These are phyloP conservation scores for Leucocoprinus birnbaumii DNA, from an alignment of 768 basidiomycete genomes.

Conservation along the genomic window DNA sequence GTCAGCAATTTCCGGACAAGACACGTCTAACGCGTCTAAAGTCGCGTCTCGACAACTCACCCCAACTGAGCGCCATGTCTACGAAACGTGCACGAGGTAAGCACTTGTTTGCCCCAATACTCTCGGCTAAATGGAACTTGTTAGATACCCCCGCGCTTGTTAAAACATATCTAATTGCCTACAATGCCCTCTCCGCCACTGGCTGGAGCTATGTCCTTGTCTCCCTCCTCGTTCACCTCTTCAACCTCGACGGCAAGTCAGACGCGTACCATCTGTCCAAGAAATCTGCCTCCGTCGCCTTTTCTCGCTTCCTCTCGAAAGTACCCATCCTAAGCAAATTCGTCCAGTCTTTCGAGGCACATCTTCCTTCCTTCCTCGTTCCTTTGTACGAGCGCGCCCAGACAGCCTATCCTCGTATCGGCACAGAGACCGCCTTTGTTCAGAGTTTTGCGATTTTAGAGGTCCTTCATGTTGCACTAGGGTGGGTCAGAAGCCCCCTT, in stretches of 20 bases:
- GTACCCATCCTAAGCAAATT: constrained; percentile 14
- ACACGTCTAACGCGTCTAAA: background rate
- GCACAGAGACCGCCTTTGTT: constrained; percentile 60
- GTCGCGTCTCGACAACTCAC: too few relatives aligned
- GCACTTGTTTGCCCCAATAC: background rate
- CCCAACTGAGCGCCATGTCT: too few relatives aligned
- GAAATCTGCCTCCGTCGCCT: constrained; percentile 32
- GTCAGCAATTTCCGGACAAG: too few relatives aligned
- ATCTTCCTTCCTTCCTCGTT: constrained; percentile 34
- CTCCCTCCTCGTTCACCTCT: constrained; percentile 48
- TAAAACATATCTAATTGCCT: constrained; percentile 67
- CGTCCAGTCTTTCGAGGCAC: constrained; percentile 27
- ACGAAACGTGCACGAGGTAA: background rate
- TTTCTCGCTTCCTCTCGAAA: constrained; percentile 29
- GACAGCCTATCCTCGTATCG: constrained; percentile 63
- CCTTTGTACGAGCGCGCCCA: constrained; percentile 47
- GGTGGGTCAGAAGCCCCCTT: constrained; percentile 78
- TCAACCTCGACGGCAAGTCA: constrained; percentile 39
- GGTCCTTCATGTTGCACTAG: constrained; percentile 73
- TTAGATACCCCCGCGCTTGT: constrained; percentile 25
- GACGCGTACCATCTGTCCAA: constrained; percentile 19
- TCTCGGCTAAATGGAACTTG: too few relatives aligned
- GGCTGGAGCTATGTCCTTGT: constrained; percentile 77
- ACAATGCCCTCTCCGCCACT: constrained; percentile 72
- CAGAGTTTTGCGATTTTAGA: constrained; percentile 87